Evolutionary conservation across 148 eudicot species (phyloP).

Genomic region (Heliamphora exappendiculata): DNA sequence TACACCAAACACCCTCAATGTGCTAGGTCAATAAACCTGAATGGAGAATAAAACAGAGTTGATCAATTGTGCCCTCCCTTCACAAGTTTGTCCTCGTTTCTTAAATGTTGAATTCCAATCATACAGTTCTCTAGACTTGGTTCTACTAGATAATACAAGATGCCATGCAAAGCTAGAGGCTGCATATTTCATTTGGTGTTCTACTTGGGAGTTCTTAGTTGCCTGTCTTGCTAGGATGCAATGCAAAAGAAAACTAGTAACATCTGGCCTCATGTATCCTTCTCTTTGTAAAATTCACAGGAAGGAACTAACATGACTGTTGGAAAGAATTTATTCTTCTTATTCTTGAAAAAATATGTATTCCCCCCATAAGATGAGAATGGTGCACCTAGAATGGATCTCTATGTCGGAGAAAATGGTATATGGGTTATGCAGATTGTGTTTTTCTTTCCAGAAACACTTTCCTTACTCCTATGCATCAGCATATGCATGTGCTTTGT

Average conservation of each 20-base stretch:
- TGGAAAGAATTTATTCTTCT: neutral
- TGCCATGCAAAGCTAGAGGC: neutral
- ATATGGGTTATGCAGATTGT: neutral
- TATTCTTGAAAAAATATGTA: neutral
- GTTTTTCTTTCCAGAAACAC: neutral
- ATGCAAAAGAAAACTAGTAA: neutral
- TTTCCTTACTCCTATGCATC: neutral
- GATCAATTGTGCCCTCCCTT: too few relatives aligned
- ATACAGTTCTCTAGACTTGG: too few relatives aligned
- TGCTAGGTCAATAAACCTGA: too few relatives aligned
- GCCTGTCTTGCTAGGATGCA: neutral
- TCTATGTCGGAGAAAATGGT: constrained; percentile 1
- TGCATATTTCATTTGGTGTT: neutral
- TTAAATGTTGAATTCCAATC: neutral
- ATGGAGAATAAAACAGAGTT: too few relatives aligned
- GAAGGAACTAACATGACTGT: neutral
- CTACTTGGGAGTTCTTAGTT: neutral
- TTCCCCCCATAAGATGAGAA: neutral
- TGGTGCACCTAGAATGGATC: neutral
- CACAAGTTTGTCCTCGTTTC: neutral
- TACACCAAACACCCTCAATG: too few relatives aligned
- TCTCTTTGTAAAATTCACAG: neutral
- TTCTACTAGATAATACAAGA: too few relatives aligned
- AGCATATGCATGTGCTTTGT: neutral
- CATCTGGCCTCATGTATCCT: neutral